Conservation (phyloP, 225 moss, liverwort and hornwort species). For the Physcomitrium patens region DNA sequence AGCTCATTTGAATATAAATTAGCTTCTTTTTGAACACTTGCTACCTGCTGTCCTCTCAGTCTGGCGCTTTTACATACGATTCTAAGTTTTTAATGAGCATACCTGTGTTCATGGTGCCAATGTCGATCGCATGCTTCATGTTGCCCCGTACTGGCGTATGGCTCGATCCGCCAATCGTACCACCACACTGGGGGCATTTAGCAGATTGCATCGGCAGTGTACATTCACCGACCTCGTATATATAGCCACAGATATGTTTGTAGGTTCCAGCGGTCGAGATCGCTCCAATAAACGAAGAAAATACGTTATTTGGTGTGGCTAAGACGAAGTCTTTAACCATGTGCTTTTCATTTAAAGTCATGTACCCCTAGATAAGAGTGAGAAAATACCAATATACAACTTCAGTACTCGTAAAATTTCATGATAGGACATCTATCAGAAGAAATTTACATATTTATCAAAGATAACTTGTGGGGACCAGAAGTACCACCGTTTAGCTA, state of each 20-base stretch:
- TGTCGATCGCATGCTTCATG: neutral
- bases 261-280: conserved; percentile 28
- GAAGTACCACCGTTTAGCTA: neutral
- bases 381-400: conserved; percentile 11
- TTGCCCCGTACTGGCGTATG: conserved; percentile 31
- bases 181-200: conserved; percentile 46
- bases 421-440: neutral
- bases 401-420: neutral
- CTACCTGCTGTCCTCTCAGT: neutral
- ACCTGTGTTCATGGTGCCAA: conserved; percentile 45
- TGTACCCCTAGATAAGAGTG: conserved; percentile 36
- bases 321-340: conserved; percentile 35
- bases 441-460: neutral
- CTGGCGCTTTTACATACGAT: neutral
- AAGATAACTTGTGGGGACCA: neutral
- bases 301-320: conserved; percentile 39
- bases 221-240: conserved; percentile 53
- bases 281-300: conserved; percentile 34
- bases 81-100: neutral
- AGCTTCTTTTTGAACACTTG: neutral
- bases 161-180: conserved; percentile 41
- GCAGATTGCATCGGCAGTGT: conserved; percentile 40
- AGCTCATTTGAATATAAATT: neutral
- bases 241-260: conserved; percentile 42
- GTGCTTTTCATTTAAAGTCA: conserved; percentile 32